phyloP scores from a whole-genome alignment of 2,329 filamentous ascomycete species.

The Plenodomus tracheiphilus region DNA sequence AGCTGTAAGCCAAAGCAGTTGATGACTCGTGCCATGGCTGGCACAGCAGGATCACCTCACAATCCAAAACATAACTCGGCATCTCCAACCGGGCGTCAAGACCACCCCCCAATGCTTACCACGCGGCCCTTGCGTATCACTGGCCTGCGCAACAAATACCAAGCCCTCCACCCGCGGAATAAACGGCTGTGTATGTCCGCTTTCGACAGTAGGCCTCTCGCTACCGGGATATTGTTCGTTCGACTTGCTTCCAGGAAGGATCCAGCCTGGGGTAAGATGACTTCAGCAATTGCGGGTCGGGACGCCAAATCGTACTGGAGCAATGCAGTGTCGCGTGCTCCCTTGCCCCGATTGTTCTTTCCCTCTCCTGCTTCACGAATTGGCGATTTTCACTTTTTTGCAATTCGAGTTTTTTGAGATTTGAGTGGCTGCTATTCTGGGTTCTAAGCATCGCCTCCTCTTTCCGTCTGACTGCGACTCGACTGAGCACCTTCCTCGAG shows the following conservation, averaged over 20 bases:
- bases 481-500: not conserved
- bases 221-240: too few relatives aligned
- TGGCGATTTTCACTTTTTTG: not conserved
- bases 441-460: not conserved
- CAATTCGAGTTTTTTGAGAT: not conserved
- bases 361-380: not conserved
- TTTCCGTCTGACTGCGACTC: not conserved
- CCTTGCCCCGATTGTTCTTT: not conserved
- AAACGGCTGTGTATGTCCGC: not conserved
- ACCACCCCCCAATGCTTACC: constrained; percentile 14
- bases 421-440: not conserved
- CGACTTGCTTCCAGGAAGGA: not conserved
- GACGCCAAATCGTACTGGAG: not conserved
- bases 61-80: not conserved
- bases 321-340: not conserved
- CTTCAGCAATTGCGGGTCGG: not conserved
- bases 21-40: too few relatives aligned
- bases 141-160: constrained; percentile 5
- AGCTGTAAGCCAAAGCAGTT: not conserved
- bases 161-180: constrained; percentile 4
- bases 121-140: constrained; percentile 18
- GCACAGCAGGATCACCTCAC: not conserved
- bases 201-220: not conserved
- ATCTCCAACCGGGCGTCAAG: not conserved
- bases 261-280: not conserved